phyloP scores from a whole-genome alignment of 257 asterid species.

The Craterostigma plantagineum region DNA sequence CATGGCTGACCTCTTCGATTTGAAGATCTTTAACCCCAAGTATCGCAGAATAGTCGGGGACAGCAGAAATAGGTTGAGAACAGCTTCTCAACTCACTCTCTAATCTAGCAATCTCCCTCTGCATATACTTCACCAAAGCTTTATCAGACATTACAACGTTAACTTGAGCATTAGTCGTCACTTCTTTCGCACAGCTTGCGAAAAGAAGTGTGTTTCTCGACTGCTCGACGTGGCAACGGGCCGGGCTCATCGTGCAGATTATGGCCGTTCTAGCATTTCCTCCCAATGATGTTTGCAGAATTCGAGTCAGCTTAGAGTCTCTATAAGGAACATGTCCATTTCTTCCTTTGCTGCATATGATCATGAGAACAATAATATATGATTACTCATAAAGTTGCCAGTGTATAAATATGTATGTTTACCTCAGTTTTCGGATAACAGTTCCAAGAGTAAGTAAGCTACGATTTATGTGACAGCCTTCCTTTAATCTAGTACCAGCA shows the following conservation, averaged over 20 bases:
- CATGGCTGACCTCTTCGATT: conserved; percentile 26
- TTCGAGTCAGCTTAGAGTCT: conserved; percentile 55
- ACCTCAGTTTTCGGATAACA: conserved; percentile 51
- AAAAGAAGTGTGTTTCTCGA: conserved; percentile 49
- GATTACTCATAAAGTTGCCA: conserved; percentile 3
- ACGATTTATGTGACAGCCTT: conserved; percentile 53
- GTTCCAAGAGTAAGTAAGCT: conserved; percentile 58
- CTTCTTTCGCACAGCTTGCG: conserved; percentile 57
- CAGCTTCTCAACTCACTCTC: conserved; percentile 52
- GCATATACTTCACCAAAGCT: conserved; percentile 43
- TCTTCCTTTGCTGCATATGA: conserved; percentile 34
- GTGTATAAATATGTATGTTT: background rate
- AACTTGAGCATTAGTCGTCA: conserved; percentile 37
- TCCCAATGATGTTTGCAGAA: conserved; percentile 43
- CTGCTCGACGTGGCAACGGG: conserved; percentile 47
- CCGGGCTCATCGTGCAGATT: conserved; percentile 62
- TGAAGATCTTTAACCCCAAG: conserved; percentile 60
- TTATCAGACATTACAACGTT: conserved; percentile 48
- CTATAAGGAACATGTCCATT: conserved; percentile 43
- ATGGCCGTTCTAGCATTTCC: conserved; percentile 60
- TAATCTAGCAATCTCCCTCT: conserved; percentile 34
- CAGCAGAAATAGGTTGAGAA: conserved; percentile 22
- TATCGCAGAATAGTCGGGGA: conserved; percentile 27
- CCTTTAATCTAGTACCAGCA: conserved; percentile 32
- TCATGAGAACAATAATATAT: conserved; percentile 5